Evolutionary conservation across 768 basidiomycete species (phyloP).

Genomic region (Tulasnella sp.): DNA sequence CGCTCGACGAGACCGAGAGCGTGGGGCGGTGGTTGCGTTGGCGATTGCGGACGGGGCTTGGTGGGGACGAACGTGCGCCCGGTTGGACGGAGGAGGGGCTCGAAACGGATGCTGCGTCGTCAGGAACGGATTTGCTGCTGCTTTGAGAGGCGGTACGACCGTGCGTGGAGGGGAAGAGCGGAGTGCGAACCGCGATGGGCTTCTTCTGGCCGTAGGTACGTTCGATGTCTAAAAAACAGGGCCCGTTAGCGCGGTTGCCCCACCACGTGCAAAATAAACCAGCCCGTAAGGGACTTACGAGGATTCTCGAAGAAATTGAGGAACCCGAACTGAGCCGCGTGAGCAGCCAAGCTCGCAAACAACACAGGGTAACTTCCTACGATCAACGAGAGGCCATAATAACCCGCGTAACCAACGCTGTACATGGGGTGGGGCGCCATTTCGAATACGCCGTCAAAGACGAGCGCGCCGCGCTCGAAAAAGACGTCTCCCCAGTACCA

Average conservation of each 20-base stretch:
- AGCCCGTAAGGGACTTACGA: slow-evolving; percentile 47
- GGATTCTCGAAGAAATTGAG: slow-evolving; percentile 94
- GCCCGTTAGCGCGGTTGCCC: background rate
- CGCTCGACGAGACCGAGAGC: slow-evolving; percentile 23
- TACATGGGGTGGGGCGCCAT: slow-evolving; percentile 94
- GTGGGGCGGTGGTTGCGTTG: background rate
- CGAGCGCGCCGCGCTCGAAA: slow-evolving; percentile 84
- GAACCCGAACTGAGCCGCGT: slow-evolving; percentile 95
- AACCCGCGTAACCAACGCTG: slow-evolving; percentile 89
- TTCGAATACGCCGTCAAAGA: slow-evolving; percentile 98
- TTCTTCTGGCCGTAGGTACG: slow-evolving; percentile 90
- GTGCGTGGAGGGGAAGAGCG: slow-evolving; percentile 30
- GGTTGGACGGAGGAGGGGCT: background rate
- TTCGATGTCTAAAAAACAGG: slow-evolving; percentile 63
- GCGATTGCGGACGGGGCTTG: background rate
- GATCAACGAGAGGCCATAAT: slow-evolving; percentile 91
- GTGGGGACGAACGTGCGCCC: background rate
- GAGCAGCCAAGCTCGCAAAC: slow-evolving; percentile 88
- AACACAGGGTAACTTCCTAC: slow-evolving; percentile 83
- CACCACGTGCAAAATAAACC: background rate
- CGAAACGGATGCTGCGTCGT: background rate
- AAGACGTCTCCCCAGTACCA: slow-evolving; percentile 97
- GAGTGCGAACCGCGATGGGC: slow-evolving; percentile 76
- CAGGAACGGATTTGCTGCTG: background rate
- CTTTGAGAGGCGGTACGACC: background rate